phyloP scores from a whole-genome alignment of 352 stramenopile genomes.

The Phytophthora constricta region DNA sequence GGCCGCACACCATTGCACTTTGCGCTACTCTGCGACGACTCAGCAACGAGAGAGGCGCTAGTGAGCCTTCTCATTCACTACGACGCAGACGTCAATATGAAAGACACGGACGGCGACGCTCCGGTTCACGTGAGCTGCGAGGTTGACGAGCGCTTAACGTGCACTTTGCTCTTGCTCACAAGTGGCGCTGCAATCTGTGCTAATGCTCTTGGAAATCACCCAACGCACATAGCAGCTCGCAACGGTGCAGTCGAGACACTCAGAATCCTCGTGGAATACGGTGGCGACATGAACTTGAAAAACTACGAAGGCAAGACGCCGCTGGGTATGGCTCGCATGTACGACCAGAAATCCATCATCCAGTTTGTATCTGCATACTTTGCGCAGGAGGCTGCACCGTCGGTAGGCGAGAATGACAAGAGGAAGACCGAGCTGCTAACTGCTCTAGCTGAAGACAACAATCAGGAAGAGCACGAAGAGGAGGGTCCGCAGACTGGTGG shows the following conservation, averaged over 20 bases:
- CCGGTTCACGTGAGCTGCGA: slow-evolving; percentile 73
- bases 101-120: slow-evolving; percentile 71
- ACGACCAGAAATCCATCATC: slow-evolving; percentile 57
- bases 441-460: slow-evolving; percentile 6
- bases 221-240: slow-evolving; percentile 73
- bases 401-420: slow-evolving; percentile 8
- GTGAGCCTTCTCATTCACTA: slow-evolving; percentile 67
- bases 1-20: slow-evolving; percentile 77
- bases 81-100: slow-evolving; percentile 76
- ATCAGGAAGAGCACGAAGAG: slow-evolving; percentile 18
- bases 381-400: slow-evolving; percentile 44
- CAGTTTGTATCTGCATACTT: slow-evolving; percentile 71
- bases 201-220: slow-evolving; percentile 74
- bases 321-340: slow-evolving; percentile 78
- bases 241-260: slow-evolving; percentile 72
- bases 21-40: slow-evolving; percentile 42
- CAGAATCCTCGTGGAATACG: slow-evolving; percentile 76
- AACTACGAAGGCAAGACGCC: slow-evolving; percentile 86
- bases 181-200: slow-evolving; percentile 58
- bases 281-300: slow-evolving; percentile 83
- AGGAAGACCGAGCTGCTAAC: slow-evolving; percentile 11
- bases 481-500: neutral
- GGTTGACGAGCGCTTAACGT: slow-evolving; percentile 50
- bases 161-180: slow-evolving; percentile 64
- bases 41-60: slow-evolving; percentile 34